A percentile compares a stretch with the other conserved stretches of the same genome.
These are phyloP conservation scores for Teunomyces funiuensis DNA, from an alignment of 805 yeast species.

Conservation along the genomic window DNA sequence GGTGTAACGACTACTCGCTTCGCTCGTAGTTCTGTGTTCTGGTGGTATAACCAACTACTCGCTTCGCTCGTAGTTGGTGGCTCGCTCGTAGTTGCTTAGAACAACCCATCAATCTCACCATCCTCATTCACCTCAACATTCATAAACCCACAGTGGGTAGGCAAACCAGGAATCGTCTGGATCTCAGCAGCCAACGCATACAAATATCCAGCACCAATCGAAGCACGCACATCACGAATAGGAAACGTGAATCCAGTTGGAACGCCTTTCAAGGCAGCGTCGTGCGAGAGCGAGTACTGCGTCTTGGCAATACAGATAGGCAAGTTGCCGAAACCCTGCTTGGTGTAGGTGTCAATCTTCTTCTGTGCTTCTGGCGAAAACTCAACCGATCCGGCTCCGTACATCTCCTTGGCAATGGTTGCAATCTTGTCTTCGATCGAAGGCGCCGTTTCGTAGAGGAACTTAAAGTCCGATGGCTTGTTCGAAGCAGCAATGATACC, in stretches of 20 bases:
- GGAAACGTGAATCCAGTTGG: slow-evolving; percentile 81
- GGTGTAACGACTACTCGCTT: no score
- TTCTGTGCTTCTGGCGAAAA: slow-evolving; percentile 66
- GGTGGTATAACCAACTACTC: no score
- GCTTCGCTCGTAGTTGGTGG: no score
- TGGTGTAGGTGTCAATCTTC: slow-evolving; percentile 65
- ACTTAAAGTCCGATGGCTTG: slow-evolving; percentile 38
- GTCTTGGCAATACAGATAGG: slow-evolving; percentile 88
- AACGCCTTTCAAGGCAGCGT: slow-evolving; percentile 78
- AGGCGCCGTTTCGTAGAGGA: slow-evolving; percentile 59
- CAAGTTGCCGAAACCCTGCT: slow-evolving; percentile 73
- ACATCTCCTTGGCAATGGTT: slow-evolving; percentile 71
- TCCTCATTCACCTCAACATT: slow-evolving; percentile 78
- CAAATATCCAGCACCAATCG: slow-evolving; percentile 82
- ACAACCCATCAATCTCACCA: slow-evolving; percentile 81
- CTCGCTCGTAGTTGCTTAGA: no score
- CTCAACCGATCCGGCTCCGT: slow-evolving; percentile 74
- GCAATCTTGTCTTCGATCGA: slow-evolving; percentile 66
- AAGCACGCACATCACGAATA: slow-evolving; percentile 74
- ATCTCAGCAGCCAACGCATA: slow-evolving; percentile 85
- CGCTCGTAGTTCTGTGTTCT: no score
- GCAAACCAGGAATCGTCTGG: slow-evolving; percentile 83
- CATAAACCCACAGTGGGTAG: slow-evolving; percentile 85
- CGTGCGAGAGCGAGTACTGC: slow-evolving; percentile 81
- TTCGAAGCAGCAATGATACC: slow-evolving; percentile 66